phyloP scores from a whole-genome alignment of 2,329 filamentous ascomycete species.

The Xylariales sp. region DNA sequence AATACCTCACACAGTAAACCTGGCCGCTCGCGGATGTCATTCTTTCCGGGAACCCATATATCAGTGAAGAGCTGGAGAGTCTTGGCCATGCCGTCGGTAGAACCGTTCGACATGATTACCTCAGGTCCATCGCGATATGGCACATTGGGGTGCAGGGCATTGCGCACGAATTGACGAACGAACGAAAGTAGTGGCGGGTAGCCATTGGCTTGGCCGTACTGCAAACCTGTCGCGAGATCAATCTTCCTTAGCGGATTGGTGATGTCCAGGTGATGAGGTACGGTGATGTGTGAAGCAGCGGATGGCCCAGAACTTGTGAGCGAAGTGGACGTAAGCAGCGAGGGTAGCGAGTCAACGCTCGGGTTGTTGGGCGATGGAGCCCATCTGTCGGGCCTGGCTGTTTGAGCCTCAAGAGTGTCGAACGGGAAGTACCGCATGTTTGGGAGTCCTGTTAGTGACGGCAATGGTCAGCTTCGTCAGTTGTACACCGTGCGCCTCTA shows the following conservation, averaged over 20 bases:
- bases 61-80: constrained; percentile 70
- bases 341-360: constrained; percentile 28
- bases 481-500: not conserved
- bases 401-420: constrained; percentile 81
- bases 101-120: constrained; percentile 73
- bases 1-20: constrained; percentile 77
- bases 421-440: constrained; percentile 82
- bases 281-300: constrained; percentile 52
- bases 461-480: not conserved
- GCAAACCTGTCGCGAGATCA: constrained; percentile 75
- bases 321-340: constrained; percentile 27
- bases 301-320: constrained; percentile 15
- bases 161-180: constrained; percentile 70
- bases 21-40: constrained; percentile 66
- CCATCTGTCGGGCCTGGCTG: constrained; percentile 71
- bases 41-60: constrained; percentile 65
- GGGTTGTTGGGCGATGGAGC: constrained; percentile 63
- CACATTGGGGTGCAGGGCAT: constrained; percentile 75
- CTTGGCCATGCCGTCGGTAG: constrained; percentile 83
- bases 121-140: constrained; percentile 76
- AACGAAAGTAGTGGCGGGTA: constrained; percentile 77
- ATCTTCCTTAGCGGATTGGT: constrained; percentile 64
- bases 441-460: constrained; percentile 61
- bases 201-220: constrained; percentile 81
- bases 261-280: constrained; percentile 53